Evolutionary conservation across 768 basidiomycete genomes (phyloP), one percentile per base, ranked within the genome.

Genomic region (Lepiota venenata): DNA sequence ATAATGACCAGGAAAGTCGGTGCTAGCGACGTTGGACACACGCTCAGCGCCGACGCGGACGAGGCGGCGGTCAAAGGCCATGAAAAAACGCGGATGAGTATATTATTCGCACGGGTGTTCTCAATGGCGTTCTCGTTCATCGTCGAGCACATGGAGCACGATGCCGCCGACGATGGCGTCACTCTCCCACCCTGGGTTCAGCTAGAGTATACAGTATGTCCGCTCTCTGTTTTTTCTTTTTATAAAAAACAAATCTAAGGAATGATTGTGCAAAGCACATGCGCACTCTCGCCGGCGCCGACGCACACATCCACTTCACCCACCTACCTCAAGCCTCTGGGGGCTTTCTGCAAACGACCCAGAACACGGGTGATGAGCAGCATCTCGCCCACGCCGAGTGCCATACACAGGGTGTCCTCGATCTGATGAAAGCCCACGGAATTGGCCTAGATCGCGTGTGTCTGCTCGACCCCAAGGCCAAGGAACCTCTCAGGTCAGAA

Each of bases 121-220:
- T 20, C 21, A 20, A 82, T 80, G 79, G 63, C 66, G 4, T 76
- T 75, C 60, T 70, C 71, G 55, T 87, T 83, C 66, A 78, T 81
- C 47, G 84, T 86, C 47, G 84, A 95, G 60, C 93, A 95, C 65
- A 93, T 98, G 88, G 95, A 98, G 66, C 92, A 94, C 47, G 95
- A 98, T 65, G 94, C 32, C 94, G 56, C 75, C 80, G 12, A 80
- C 80, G 0, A 74, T 83, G 1, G 82, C 79, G 8, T 32, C 60
- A 77, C 87, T 2, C 80, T 92, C 39, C 90, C 90, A 18, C 83
- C 82, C 12, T 98, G 96, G 96, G 95, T 98, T 29, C 82, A 88
- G 61, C 81, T 98, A 44, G 96, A 98, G 77, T 98, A 95, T 66
- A 77, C 79, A 63, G 92, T 32, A 11, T 32, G 32, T 90, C 54